Evolutionary conservation across 352 stramenopile species (phyloP).

Genomic region (Globisporangium emineosum): DNA sequence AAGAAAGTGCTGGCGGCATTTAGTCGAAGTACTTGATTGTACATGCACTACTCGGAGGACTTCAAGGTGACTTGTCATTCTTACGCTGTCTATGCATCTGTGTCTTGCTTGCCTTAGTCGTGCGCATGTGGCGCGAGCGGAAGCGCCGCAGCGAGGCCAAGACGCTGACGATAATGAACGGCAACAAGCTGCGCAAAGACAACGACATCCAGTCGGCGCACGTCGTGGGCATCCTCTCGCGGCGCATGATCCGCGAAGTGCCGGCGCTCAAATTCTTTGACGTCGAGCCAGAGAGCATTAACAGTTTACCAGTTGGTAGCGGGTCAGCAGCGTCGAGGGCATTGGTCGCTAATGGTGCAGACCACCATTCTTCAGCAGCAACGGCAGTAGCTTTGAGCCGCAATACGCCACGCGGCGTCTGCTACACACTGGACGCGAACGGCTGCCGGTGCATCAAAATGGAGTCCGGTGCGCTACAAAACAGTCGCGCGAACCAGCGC

Average conservation of each 20-base stretch:
- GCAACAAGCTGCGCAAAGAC: conserved; percentile 51
- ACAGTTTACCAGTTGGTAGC: not conserved
- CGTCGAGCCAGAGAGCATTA: conserved; percentile 26
- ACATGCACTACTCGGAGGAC: too few species aligned
- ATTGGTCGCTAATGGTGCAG: not conserved
- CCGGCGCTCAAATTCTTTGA: conserved; percentile 81
- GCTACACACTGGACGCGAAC: conserved; percentile 63
- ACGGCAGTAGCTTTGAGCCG: not conserved
- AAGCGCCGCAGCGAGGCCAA: conserved; percentile 43
- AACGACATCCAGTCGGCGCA: conserved; percentile 56
- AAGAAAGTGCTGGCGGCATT: conserved; percentile 50
- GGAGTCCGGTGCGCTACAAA: conserved; percentile 30
- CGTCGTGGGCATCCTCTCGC: conserved; percentile 73
- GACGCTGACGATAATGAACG: conserved; percentile 52
- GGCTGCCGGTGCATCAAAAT: conserved; percentile 75
- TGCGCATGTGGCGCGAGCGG: conserved; percentile 57
- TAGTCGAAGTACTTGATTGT: conserved; percentile 38
- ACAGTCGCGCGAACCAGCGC: conserved; percentile 6
- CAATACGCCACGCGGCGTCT: conserved; percentile 50
- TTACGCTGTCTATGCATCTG: too few species aligned
- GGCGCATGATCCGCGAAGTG: conserved; percentile 67
- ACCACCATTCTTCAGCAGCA: conserved; percentile 7
- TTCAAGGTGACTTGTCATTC: too few species aligned
- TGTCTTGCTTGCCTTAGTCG: conserved; percentile 29
- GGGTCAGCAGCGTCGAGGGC: conserved; percentile 5